These are phyloP conservation scores for Daldinia decipiens DNA, from an alignment of 495 filamentous ascomycete species.

Conservation along the genomic window DNA sequence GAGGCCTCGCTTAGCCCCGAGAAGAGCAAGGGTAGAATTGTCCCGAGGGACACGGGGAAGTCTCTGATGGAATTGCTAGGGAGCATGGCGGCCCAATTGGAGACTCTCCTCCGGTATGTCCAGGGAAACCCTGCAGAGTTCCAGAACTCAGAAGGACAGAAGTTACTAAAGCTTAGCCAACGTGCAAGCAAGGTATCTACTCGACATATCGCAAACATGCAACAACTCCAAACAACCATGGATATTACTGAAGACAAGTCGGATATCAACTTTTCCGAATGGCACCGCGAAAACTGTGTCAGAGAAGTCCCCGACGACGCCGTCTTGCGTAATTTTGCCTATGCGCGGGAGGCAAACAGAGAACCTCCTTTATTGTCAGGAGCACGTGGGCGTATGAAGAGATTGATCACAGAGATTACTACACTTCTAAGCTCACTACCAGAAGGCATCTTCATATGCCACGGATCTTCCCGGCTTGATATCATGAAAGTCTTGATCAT, in stretches of 20 bases:
- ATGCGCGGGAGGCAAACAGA: constrained; percentile 4
- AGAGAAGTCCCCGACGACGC: constrained; percentile 51
- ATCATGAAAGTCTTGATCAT: constrained; percentile 68
- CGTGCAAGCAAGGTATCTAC: constrained; percentile 16
- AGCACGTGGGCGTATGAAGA: constrained; percentile 56
- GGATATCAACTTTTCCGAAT: constrained; percentile 34
- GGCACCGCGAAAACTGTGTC: constrained; percentile 53
- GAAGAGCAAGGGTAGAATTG: constrained; percentile 14
- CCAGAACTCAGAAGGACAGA: constrained; percentile 14
- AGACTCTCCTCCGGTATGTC: constrained; percentile 31
- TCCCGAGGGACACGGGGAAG: constrained; percentile 28
- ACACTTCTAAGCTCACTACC: constrained; percentile 63
- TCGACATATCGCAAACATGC: constrained; percentile 6
- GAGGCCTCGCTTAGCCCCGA: constrained; percentile 6
- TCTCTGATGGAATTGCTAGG: constrained; percentile 23
- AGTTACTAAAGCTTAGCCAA: constrained; percentile 28
- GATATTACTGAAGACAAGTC: constrained; percentile 16
- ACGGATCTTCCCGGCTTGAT: constrained; percentile 63
- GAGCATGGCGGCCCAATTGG: constrained; percentile 26
- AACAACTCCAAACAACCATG: constrained; percentile 14
- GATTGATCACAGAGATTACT: constrained; percentile 63
- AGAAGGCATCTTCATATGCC: constrained; percentile 67
- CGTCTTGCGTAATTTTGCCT: constrained; percentile 46
- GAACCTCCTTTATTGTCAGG: not conserved
- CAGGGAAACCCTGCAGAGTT: constrained; percentile 22